phyloP scores from a whole-genome alignment of 2,329 filamentous ascomycete species.

The Aspergillus sp. region DNA sequence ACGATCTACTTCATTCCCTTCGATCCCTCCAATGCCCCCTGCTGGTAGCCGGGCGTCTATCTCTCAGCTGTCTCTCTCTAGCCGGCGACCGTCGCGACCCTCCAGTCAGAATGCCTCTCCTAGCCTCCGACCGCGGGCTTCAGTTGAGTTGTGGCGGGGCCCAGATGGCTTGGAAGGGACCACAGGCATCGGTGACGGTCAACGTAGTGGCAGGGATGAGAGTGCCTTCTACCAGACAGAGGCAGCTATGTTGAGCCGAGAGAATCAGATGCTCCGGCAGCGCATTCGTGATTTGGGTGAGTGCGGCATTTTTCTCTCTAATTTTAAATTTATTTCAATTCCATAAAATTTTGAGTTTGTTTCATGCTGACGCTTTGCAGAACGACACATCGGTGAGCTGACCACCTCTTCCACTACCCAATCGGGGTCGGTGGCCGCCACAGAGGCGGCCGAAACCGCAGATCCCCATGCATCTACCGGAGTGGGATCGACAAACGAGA shows the following conservation, averaged over 20 bases:
- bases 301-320: constrained; percentile 7
- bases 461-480: constrained; percentile 7
- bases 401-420: constrained; percentile 5
- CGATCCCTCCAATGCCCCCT: constrained; percentile 21
- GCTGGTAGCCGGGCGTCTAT: constrained; percentile 27
- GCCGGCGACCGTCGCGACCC: constrained; percentile 28
- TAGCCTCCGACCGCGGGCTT: constrained; percentile 26
- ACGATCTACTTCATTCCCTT: constrained; percentile 35
- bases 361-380: constrained; percentile 9
- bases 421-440: constrained; percentile 2
- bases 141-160: constrained; percentile 7
- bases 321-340: neutral
- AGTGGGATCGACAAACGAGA: constrained; percentile 11
- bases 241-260: constrained; percentile 40
- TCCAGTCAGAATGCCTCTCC: constrained; percentile 35
- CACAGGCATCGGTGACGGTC: constrained; percentile 22
- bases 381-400: constrained; percentile 27
- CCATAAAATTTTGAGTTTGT: neutral
- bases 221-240: constrained; percentile 45
- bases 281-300: constrained; percentile 45
- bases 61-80: constrained; percentile 26
- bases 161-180: constrained; percentile 21
- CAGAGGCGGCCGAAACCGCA: constrained; percentile 4
- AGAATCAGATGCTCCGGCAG: constrained; percentile 45
- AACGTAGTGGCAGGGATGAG: constrained; percentile 42